These are phyloP conservation scores for Rhamnella rubrinervis DNA, from an alignment of 331 rosid species.

Conservation along the genomic window DNA sequence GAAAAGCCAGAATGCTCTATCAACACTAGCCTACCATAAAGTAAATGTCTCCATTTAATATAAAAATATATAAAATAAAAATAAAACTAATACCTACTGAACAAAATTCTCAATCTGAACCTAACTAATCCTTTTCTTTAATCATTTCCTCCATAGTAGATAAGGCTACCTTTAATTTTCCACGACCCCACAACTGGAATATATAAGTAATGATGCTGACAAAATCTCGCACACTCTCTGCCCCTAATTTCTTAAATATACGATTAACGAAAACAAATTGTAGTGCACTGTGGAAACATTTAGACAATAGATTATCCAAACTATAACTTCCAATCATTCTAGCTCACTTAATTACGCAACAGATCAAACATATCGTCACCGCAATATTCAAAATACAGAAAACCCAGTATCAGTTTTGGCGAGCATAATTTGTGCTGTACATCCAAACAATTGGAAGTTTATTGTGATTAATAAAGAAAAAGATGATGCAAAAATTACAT, in stretches of 20 bases:
- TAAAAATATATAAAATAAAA: no score
- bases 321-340: background rate
- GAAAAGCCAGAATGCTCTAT: background rate
- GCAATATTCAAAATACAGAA: background rate
- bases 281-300: background rate
- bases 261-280: background rate
- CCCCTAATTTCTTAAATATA: background rate
- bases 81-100: no score
- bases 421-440: no score
- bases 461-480: no score
- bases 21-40: background rate
- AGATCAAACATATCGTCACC: background rate
- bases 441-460: no score
- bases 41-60: background rate
- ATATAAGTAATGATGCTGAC: no score
- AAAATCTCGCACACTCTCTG: background rate
- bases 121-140: no score
- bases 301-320: background rate
- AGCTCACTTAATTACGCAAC: background rate
- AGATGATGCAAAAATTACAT: no score
- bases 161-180: background rate
- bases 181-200: background rate
- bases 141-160: no score
- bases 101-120: no score
- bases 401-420: conserved; percentile 24